phyloP scores from a whole-genome alignment of 345 rosid species.

The Gossypium mustelinum region DNA sequence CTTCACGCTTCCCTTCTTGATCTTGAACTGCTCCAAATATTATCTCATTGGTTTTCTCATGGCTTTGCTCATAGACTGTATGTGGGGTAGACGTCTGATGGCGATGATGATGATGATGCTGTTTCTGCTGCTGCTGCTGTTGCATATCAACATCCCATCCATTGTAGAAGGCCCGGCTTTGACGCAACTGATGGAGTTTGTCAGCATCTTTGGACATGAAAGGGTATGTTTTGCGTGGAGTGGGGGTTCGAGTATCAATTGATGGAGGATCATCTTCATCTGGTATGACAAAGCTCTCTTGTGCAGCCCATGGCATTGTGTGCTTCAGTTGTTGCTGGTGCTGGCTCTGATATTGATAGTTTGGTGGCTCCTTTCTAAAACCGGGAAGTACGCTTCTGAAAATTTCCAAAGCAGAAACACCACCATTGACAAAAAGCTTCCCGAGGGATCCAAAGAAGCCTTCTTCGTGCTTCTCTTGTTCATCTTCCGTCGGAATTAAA shows the following conservation, averaged over 20 bases:
- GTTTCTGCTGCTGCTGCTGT: slow-evolving; percentile 38
- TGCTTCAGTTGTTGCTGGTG: slow-evolving; percentile 34
- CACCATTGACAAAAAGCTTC: slow-evolving; percentile 48
- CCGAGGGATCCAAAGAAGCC: slow-evolving; percentile 59
- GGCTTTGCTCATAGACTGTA: slow-evolving; percentile 71
- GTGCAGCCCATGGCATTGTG: slow-evolving; percentile 56
- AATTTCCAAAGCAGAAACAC: slow-evolving; percentile 56
- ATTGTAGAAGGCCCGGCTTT: slow-evolving; percentile 67
- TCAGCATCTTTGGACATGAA: slow-evolving; percentile 95
- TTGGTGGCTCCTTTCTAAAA: slow-evolving; percentile 41
- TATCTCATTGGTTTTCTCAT: slow-evolving; percentile 73
- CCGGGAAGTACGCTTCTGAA: slow-evolving; percentile 63
- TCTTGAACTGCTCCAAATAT: slow-evolving; percentile 91
- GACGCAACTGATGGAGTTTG: slow-evolving; percentile 82
- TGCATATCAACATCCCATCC: slow-evolving; percentile 60
- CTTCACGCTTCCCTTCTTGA: slow-evolving; percentile 42
- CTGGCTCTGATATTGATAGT: slow-evolving; percentile 33
- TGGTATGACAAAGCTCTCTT: slow-evolving; percentile 60
- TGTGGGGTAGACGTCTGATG: slow-evolving; percentile 65
- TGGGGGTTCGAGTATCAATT: slow-evolving; percentile 69
- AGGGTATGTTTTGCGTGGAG: slow-evolving; percentile 81
- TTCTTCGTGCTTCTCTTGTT: slow-evolving; percentile 75
- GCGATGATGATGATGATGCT: slow-evolving; percentile 28
- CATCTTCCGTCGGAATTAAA: slow-evolving; percentile 62
- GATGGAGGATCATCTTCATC: slow-evolving; percentile 93